Evolutionary conservation across 176 grass and related monocot species (phyloP), one percentile per base, ranked within the genome.

Genomic region (Zoysia japonica): DNA sequence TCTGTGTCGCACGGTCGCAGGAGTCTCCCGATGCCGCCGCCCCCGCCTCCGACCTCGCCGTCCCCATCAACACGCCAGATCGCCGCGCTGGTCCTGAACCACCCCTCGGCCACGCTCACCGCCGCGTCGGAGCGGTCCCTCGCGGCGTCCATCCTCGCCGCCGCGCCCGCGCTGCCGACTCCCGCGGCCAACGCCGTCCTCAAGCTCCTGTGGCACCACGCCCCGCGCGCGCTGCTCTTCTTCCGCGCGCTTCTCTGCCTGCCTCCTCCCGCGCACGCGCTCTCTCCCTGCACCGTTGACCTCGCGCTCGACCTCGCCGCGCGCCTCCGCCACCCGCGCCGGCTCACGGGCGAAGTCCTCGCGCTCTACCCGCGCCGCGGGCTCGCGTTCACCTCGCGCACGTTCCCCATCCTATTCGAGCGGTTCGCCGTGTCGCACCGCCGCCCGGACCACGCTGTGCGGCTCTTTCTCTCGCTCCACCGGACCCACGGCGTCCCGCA

Each of bases 381-480:
- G 44, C 75, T 97, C 51, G 77, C 87, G 36, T 91, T 85, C 81
- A 91, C 87, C 20, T 85, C 86, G 28, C 91, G 91, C 69, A 97
- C 91, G 45, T 93, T 94, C 85, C 80, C 89, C 12, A 92, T 90
- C 80, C 83, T 97, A 65, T 82, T 90, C 75, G 89, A 94, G 80
- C 85, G 89, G 47, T 84, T 90, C 9, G 80, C 82, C 4, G 67
- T 54, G 28, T 90, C 92, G n/a, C 82, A 81, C 62, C 92, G 90
- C 54, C 87, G 89, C 39, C 92, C 92, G n/a, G 90, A 98, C 61
- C 78, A 64, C 81, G 91, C 96, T 67, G 81, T 95, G 68, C 74
- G 96, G 17, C 77, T 94, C 82, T 94, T 98, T 83, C 84, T 98
- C 53, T 91, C 96, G 61, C 87, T 94, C 74, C 94, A 90, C 83